phyloP scores from a whole-genome alignment of 2,329 filamentous ascomycete species.

The Talaromyces sp. region DNA sequence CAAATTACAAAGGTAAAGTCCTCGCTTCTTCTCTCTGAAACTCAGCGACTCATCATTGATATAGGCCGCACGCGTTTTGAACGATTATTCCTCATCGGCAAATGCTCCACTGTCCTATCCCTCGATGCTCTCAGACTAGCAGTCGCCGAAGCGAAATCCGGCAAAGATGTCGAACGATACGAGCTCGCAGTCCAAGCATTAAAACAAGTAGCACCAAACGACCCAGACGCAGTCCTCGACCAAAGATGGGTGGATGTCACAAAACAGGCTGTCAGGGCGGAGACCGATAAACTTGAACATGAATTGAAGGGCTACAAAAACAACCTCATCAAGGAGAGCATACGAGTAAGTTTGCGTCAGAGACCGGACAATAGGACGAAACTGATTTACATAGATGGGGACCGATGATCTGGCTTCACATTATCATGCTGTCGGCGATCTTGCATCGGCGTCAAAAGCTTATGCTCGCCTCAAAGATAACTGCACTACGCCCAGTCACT shows the following conservation, averaged over 20 bases:
- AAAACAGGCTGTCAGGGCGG: conserved; percentile 63
- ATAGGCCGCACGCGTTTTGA: conserved; percentile 76
- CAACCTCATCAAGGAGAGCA: conserved; percentile 95
- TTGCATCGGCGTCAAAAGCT: conserved; percentile 68
- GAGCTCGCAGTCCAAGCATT: conserved; percentile 65
- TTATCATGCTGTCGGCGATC: conserved; percentile 73
- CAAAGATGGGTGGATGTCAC: conserved; percentile 70
- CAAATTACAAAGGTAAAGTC: conserved; percentile 73
- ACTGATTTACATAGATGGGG: conserved; percentile 65
- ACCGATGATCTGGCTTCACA: conserved; percentile 88
- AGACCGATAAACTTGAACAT: conserved; percentile 72
- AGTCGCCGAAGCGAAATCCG: conserved; percentile 69
- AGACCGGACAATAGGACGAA: neutral
- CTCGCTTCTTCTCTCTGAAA: neutral
- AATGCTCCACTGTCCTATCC: conserved; percentile 69
- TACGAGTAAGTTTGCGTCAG: conserved; percentile 59
- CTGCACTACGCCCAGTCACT: conserved; percentile 77
- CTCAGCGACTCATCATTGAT: conserved; percentile 5
- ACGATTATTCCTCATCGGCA: conserved; percentile 77
- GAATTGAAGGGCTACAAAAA: conserved; percentile 94
- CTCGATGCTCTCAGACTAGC: conserved; percentile 78
- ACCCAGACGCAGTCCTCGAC: conserved; percentile 67
- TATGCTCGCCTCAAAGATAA: conserved; percentile 88
- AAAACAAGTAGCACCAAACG: conserved; percentile 59
- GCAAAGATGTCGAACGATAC: conserved; percentile 71